Evolutionary conservation across 1,139 yeast species (phyloP), one percentile per base, ranked within the genome.

Genomic region (Nakaseomyces sp.): DNA sequence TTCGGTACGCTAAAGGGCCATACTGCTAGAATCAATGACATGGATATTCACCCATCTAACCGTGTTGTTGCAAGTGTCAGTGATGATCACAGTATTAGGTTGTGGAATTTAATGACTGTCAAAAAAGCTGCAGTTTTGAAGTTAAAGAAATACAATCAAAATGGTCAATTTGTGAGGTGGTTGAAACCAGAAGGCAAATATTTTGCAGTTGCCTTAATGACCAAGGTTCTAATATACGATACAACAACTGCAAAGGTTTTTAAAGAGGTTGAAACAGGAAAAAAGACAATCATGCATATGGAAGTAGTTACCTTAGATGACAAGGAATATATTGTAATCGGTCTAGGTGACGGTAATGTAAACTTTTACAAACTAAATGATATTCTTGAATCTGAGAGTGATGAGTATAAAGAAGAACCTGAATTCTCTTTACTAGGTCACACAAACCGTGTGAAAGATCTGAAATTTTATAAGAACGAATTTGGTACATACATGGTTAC

Each of bases 21-120:
- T 62, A 71, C 71, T 22, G 88, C 78, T 22, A 72, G 81, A 45
- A 75, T 93, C 35, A 83, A 82, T 55, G 97, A 87, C 63, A 59
- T 91, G 41, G 83, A 89, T 29, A 83, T 91, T 40, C 99, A 91
- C 62, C 95, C 95, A 13, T 72, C 88, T n/a, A 96, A 95, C 15
- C 76, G 88, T 65, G 79, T 91, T 44, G 96, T 96, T 7, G 77
- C 93, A 28, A 82, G 94, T 47, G 95, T 87, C 5, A 86, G 95
- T 42, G 79, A 76, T 37, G 98, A 91, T 65, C 76, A 76, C 50
- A 83, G 95, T 8, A 73, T 93, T 32, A 72, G 93, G 57, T 71
- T 91, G 49, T 91, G 98, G 98, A 91, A 91, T 61, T 70, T 93
- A 54, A 88, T 91, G 97, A 89, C 97, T 3, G 95, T 88, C n/a